Percentiles rank a stretch among this genome's conserved stretches.
These are phyloP conservation scores for Aaosphaeria pasadenensis DNA, from an alignment of 2,329 filamentous ascomycete genomes.

Conservation along the genomic window DNA sequence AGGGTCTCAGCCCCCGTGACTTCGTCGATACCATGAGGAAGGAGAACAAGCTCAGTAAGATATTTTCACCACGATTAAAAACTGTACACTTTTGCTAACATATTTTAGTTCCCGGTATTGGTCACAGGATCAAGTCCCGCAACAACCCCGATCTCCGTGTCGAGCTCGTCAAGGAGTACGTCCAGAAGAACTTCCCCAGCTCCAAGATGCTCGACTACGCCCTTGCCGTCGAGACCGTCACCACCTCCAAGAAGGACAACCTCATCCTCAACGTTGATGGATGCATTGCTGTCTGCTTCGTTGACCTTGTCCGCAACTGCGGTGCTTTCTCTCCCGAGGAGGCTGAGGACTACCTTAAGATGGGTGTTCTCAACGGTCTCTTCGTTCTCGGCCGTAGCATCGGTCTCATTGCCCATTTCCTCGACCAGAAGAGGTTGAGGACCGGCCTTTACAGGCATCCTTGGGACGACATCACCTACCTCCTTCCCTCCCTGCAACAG, in stretches of 20 bases:
- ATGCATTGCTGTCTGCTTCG: constrained; percentile 97
- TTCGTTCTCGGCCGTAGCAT: constrained; percentile 97
- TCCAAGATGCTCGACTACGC: constrained; percentile 99
- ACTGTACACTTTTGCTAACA: constrained; percentile 11
- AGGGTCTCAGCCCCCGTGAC: constrained; percentile 95
- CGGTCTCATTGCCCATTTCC: constrained; percentile 98
- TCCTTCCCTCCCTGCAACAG: constrained; percentile 35
- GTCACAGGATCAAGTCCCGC: constrained; percentile 98
- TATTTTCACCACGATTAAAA: not conserved
- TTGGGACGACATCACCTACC: constrained; percentile 62
- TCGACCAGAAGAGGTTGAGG: constrained; percentile 98
- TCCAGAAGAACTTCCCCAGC: constrained; percentile 93
- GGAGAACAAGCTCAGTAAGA: constrained; percentile 94
- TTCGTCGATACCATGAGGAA: constrained; percentile 99
- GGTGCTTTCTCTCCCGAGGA: constrained; percentile 95
- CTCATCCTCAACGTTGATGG: constrained; percentile 99
- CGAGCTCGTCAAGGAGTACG: constrained; percentile 98
- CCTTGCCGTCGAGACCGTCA: constrained; percentile 94
- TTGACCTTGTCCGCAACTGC: constrained; percentile 95
- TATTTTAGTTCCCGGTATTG: constrained; percentile 79
- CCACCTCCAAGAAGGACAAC: constrained; percentile 99
- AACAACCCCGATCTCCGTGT: constrained; percentile 99
- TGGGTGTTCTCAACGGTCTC: constrained; percentile 99
- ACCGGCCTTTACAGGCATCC: constrained; percentile 97
- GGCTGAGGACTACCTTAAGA: constrained; percentile 97